Conservation (phyloP, 257 asterid species). For the Datura wrightii region DNA sequence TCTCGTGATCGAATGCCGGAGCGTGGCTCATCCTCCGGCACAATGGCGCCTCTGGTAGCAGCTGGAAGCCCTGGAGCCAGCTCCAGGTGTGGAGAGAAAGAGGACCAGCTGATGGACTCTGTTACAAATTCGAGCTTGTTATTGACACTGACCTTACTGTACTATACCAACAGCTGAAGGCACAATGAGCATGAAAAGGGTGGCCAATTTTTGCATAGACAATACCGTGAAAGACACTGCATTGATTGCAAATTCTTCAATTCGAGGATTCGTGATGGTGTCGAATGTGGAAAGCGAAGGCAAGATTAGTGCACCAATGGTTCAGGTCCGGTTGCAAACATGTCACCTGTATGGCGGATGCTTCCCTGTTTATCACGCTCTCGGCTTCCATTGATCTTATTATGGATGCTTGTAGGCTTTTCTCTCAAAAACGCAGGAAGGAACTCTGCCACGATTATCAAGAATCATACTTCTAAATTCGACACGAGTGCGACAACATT, state of each 20-base stretch:
- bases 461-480: slow-evolving; percentile 39
- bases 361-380: slow-evolving; percentile 76
- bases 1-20: slow-evolving; percentile 86
- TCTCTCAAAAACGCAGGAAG: slow-evolving; percentile 71
- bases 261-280: slow-evolving; percentile 76
- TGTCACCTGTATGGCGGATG: slow-evolving; percentile 83
- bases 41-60: slow-evolving; percentile 65
- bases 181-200: slow-evolving; percentile 70
- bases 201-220: slow-evolving; percentile 64
- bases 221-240: slow-evolving; percentile 55
- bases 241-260: slow-evolving; percentile 41
- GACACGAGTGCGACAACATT: not conserved
- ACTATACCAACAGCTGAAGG: slow-evolving; percentile 74
- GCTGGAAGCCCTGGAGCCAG: slow-evolving; percentile 98
- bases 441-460: slow-evolving; percentile 64
- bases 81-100: slow-evolving; percentile 95
- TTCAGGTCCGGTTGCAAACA: slow-evolving; percentile 78
- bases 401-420: slow-evolving; percentile 83
- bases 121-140: slow-evolving; percentile 80
- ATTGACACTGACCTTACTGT: slow-evolving; percentile 56
- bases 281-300: slow-evolving; percentile 84
- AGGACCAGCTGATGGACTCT: slow-evolving; percentile 67
- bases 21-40: slow-evolving; percentile 92
- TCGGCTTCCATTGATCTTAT: slow-evolving; percentile 87
- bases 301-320: slow-evolving; percentile 62